These are phyloP conservation scores for Limonium bicolor DNA, from an alignment of 148 eudicot genomes.

Conservation along the genomic window DNA sequence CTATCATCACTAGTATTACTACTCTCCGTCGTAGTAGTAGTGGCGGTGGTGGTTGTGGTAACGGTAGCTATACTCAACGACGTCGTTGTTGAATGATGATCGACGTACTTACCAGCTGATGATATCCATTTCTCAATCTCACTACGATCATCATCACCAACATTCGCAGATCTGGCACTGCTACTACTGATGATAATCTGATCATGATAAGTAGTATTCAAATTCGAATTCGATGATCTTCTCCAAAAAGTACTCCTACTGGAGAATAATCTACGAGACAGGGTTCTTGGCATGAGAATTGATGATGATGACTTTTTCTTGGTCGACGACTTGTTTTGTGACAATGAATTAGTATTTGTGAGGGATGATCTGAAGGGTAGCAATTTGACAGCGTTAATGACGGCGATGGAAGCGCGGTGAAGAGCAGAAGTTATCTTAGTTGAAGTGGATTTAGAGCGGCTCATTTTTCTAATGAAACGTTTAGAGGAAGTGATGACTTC, in stretches of 20 bases:
- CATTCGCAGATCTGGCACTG: too few species aligned
- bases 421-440: background rate
- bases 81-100: background rate
- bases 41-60: background rate
- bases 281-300: background rate
- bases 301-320: too few species aligned
- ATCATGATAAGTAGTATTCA: too few species aligned
- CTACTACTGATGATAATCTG: too few species aligned
- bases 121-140: slow-evolving; percentile 5
- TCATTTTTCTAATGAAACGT: too few species aligned
- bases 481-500: too few species aligned
- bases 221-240: too few species aligned
- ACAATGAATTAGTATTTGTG: too few species aligned
- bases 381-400: background rate
- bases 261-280: background rate
- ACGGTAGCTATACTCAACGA: background rate
- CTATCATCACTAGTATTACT: slow-evolving; percentile 1
- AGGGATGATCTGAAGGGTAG: background rate
- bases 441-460: background rate
- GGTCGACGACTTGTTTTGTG: too few species aligned
- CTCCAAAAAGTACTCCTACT: background rate
- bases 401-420: background rate
- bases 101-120: background rate
- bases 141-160: background rate
- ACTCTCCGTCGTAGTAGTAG: background rate